Evolutionary conservation across 768 basidiomycete genomes (phyloP).

Genomic region (Astraeus odoratus): DNA sequence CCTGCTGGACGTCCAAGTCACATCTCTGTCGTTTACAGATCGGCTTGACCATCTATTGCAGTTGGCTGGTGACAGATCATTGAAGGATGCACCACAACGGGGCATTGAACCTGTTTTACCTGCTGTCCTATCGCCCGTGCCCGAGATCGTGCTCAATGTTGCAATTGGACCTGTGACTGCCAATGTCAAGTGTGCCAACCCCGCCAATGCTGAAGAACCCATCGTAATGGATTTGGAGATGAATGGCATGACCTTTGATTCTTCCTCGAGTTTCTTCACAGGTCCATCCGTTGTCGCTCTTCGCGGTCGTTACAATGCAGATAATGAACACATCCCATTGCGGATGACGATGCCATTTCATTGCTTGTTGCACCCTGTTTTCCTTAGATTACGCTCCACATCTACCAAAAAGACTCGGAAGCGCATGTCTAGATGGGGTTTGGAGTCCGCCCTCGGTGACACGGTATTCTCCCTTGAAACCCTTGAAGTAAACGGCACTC

Average conservation of each 20-base stretch:
- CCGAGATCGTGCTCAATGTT: constrained; percentile 42
- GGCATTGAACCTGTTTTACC: constrained; percentile 17
- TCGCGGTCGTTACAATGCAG: constrained; percentile 7
- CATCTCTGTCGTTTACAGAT: constrained; percentile 45
- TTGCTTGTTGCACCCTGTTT: constrained; percentile 43
- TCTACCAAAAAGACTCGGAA: constrained; percentile 17
- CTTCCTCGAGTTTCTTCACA: constrained; percentile 36
- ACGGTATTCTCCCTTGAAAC: constrained; percentile 54
- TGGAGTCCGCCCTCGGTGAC: constrained; percentile 36
- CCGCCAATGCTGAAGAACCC: constrained; percentile 32
- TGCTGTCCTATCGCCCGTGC: constrained; percentile 34
- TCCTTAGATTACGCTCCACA: constrained; percentile 44
- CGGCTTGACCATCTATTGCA: constrained; percentile 45
- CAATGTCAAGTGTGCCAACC: constrained; percentile 43
- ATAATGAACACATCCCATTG: constrained; percentile 36
- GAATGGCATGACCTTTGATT: constrained; percentile 41
- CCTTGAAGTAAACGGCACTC: constrained; percentile 40
- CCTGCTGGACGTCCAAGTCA: constrained; percentile 38
- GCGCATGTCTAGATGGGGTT: constrained; percentile 24
- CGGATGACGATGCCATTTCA: constrained; percentile 38
- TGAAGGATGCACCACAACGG: constrained; percentile 7
- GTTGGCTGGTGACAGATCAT: constrained; percentile 20
- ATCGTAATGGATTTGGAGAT: constrained; percentile 52
- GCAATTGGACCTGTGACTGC: constrained; percentile 44
- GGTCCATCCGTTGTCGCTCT: constrained; percentile 13